These are phyloP conservation scores for Nemania sp. DNA, from an alignment of 2,329 filamentous ascomycete species.

Conservation along the genomic window DNA sequence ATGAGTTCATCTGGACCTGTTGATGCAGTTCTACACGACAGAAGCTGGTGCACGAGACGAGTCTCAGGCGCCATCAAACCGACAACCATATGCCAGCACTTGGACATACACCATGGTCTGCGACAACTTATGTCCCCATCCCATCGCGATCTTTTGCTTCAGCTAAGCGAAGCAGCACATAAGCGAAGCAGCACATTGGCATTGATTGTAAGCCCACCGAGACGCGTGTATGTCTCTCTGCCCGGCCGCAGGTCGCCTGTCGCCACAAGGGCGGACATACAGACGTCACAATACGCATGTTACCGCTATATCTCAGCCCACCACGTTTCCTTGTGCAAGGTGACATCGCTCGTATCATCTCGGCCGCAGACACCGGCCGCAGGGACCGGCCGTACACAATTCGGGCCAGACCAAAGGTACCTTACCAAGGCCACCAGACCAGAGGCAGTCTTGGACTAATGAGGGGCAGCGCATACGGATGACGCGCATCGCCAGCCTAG, in stretches of 20 bases:
- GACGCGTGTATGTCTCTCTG: not conserved
- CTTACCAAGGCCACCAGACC: no score
- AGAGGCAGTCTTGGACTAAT: not conserved
- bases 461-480: not conserved
- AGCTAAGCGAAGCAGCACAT: slow-evolving; percentile 1
- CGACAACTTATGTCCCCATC: no score
- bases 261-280: not conserved
- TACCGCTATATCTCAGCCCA: not conserved
- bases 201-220: not conserved
- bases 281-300: not conserved
- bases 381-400: not conserved
- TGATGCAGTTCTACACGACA: no score
- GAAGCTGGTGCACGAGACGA: no score
- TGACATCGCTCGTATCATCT: not conserved
- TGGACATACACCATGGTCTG: no score
- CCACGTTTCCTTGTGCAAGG: slow-evolving; percentile 8
- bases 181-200: not conserved
- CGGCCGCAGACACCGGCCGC: no score
- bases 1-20: no score
- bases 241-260: not conserved
- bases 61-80: no score
- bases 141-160: not conserved
- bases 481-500: not conserved
- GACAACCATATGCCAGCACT: no score
- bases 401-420: no score